Evolutionary conservation across 176 grass and related monocot genomes (phyloP).

Genomic region (Triticum monococcum): DNA sequence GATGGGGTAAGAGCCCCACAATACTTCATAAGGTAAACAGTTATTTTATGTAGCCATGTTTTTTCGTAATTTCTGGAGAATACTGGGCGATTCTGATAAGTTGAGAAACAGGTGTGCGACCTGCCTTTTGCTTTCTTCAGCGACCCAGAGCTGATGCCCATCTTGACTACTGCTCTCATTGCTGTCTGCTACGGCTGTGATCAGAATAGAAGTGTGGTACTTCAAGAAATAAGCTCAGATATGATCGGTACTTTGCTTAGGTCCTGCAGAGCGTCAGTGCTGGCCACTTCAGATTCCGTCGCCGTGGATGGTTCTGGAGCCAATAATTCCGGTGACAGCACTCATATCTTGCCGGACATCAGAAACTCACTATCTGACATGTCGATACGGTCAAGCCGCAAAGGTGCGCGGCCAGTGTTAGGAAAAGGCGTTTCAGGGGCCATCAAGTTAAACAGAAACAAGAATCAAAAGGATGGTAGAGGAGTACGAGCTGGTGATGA

Average conservation of each 20-base stretch:
- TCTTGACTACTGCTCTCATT: constrained; percentile 79
- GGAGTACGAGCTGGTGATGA: constrained; percentile 60
- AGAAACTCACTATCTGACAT: constrained; percentile 57
- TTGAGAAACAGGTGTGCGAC: constrained; percentile 85
- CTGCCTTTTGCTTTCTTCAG: constrained; percentile 97
- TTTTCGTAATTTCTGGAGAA: background rate
- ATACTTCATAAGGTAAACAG: constrained; percentile 95
- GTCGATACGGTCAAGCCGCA: constrained; percentile 61
- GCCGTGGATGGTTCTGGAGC: constrained; percentile 34
- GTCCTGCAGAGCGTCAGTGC: constrained; percentile 55
- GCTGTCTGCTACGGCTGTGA: constrained; percentile 89
- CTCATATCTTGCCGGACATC: constrained; percentile 44
- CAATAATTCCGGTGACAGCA: constrained; percentile 45
- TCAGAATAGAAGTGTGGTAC: constrained; percentile 84
- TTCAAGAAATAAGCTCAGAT: constrained; percentile 91
- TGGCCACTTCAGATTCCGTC: constrained; percentile 39
- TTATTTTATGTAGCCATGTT: background rate
- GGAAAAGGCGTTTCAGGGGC: constrained; percentile 54
- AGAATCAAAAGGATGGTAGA: constrained; percentile 67
- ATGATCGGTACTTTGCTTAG: constrained; percentile 82
- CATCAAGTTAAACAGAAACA: constrained; percentile 57
- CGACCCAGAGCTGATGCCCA: constrained; percentile 78
- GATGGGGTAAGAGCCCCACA: constrained; percentile 99
- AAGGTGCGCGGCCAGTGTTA: constrained; percentile 38
- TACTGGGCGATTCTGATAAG: constrained; percentile 36